Evolutionary conservation across 2,329 filamentous ascomycete genomes (phyloP).

Genomic region (Colletotrichum sp.): DNA sequence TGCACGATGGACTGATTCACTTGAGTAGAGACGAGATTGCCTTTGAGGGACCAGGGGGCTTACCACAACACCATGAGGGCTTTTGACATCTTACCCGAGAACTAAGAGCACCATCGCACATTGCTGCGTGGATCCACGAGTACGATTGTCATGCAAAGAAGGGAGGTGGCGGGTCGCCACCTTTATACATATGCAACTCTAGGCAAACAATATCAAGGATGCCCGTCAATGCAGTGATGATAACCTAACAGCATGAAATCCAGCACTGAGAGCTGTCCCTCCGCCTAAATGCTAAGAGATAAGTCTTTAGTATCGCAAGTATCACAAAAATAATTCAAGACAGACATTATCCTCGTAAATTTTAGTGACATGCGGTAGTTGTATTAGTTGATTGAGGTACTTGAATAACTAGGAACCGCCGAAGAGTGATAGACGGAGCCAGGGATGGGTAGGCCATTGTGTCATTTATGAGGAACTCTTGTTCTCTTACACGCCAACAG

Average conservation of each 20-base stretch:
- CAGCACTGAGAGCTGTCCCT: too few species aligned
- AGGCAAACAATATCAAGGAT: accelerated
- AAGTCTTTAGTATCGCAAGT: neutral
- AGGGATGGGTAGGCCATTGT: accelerated
- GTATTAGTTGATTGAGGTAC: neutral
- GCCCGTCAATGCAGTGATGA: neutral
- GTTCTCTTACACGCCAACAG: accelerated
- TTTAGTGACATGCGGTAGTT: neutral
- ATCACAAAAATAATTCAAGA: neutral
- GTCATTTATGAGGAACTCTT: accelerated
- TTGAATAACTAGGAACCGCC: accelerated
- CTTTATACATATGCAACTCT: accelerated
- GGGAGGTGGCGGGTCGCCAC: neutral
- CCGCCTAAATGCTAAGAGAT: neutral
- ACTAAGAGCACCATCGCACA: accelerated
- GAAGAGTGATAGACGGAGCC: neutral
- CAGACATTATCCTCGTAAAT: accelerated
- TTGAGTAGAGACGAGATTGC: neutral
- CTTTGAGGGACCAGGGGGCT: accelerated
- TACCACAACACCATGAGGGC: accelerated
- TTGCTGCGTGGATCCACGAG: neutral
- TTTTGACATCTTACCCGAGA: too few species aligned
- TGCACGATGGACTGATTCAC: accelerated
- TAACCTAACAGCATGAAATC: too few species aligned
- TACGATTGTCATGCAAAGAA: neutral